Conservation (phyloP, 352 stramenopile genomes). For the Pythium phragmitis region DNA sequence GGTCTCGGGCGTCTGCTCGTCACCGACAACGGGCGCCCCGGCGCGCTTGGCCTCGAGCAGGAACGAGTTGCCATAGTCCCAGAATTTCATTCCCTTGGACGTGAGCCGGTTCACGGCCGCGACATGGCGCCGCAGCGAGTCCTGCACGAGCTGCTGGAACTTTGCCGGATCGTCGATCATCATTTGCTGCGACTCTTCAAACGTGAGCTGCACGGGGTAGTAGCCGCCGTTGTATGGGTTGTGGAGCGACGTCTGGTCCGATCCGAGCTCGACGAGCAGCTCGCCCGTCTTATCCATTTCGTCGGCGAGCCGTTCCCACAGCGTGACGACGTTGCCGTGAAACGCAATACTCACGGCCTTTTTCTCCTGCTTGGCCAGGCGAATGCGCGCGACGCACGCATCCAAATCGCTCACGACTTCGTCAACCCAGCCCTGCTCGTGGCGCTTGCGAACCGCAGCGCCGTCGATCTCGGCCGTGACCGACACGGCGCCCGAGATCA, state of each 20-base stretch:
- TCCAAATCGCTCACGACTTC: constrained; percentile 74
- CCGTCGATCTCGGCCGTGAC: constrained; percentile 85
- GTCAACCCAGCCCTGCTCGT: constrained; percentile 86
- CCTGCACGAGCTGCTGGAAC: constrained; percentile 83
- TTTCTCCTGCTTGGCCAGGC: constrained; percentile 51
- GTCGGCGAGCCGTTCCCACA: constrained; percentile 86
- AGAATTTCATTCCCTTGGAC: constrained; percentile 83
- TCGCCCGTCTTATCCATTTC: constrained; percentile 70
- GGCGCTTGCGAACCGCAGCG: constrained; percentile 78
- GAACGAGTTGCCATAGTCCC: constrained; percentile 92
- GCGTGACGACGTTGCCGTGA: constrained; percentile 81
- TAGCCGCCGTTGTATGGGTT: constrained; percentile 91
- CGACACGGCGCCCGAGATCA: constrained; percentile 86
- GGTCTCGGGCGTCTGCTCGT: constrained; percentile 47
- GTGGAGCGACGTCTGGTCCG: constrained; percentile 89
- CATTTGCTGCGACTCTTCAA: constrained; percentile 80
- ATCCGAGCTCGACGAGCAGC: constrained; percentile 81
- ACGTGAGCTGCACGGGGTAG: constrained; percentile 82
- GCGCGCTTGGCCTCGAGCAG: constrained; percentile 79
- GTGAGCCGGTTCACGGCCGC: constrained; percentile 80
- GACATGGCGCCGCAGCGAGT: constrained; percentile 76
- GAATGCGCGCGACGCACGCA: constrained; percentile 62
- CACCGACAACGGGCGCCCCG: constrained; percentile 70
- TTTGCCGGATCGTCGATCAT: constrained; percentile 70
- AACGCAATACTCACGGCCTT: constrained; percentile 80